Percentiles rank a stretch among this genome's conserved stretches.
Evolutionary conservation across 2,329 filamentous ascomycete genomes (phyloP).

Genomic region (Fusarium sp.): DNA sequence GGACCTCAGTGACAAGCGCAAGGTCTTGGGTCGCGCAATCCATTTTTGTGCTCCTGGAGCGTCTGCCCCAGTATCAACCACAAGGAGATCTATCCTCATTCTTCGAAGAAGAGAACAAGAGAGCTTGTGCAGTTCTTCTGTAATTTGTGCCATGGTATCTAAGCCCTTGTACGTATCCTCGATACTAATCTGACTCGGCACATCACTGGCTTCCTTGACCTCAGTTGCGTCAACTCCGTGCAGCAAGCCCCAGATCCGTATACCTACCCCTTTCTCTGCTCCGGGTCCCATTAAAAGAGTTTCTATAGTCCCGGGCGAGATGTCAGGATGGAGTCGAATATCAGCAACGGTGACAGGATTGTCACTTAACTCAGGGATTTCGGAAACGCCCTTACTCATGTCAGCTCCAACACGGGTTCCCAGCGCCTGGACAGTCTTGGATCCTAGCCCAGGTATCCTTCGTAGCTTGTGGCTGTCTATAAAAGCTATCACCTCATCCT

Average conservation of each 20-base stretch:
- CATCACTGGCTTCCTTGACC: constrained; percentile 75
- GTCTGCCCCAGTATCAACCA: constrained; percentile 57
- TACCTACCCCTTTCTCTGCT: constrained; percentile 76
- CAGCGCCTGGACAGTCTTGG: constrained; percentile 65
- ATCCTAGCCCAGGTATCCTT: constrained; percentile 87
- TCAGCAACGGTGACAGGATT: constrained; percentile 71
- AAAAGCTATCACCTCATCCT: constrained; percentile 70
- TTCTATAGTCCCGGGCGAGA: constrained; percentile 75
- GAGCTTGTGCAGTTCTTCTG: constrained; percentile 75
- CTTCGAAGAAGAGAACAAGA: constrained; percentile 77
- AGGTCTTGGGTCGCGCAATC: constrained; percentile 83
- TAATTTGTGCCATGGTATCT: constrained; percentile 71
- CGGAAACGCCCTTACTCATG: constrained; percentile 50
- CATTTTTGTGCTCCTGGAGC: constrained; percentile 62
- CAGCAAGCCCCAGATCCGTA: constrained; percentile 79
- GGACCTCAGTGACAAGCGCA: constrained; percentile 83
- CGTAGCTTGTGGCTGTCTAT: constrained; percentile 81
- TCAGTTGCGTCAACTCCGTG: constrained; percentile 83
- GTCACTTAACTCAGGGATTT: constrained; percentile 49
- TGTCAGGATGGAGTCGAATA: constrained; percentile 70
- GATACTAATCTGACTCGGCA: constrained; percentile 92
- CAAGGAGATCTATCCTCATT: constrained; percentile 81
- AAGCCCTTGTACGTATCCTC: constrained; percentile 89
- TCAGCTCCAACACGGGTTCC: constrained; percentile 66
- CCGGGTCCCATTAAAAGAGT: constrained; percentile 77